These are phyloP conservation scores for Eustoma russellianum DNA, from an alignment of 257 asterid species.

Conservation along the genomic window DNA sequence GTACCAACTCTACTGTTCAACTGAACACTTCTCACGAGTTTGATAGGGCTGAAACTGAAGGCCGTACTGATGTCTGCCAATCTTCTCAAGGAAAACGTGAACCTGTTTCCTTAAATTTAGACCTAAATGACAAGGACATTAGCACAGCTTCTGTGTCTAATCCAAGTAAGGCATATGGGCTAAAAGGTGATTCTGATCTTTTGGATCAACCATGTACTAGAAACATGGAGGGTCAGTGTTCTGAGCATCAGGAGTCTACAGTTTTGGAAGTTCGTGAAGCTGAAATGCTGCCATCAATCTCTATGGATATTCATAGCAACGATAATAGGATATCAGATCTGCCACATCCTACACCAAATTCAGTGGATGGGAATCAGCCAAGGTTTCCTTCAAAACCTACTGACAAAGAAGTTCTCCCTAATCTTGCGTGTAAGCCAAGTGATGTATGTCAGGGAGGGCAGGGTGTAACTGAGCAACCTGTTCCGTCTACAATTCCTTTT, in stretches of 20 bases:
- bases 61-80: slow-evolving; percentile 11
- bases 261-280: slow-evolving; percentile 44
- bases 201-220: slow-evolving; percentile 19
- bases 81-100: slow-evolving; percentile 20
- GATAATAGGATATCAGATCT: slow-evolving; percentile 16
- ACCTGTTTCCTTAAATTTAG: slow-evolving; percentile 13
- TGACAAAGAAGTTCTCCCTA: slow-evolving; percentile 16
- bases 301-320: slow-evolving; percentile 15
- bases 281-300: slow-evolving; percentile 23
- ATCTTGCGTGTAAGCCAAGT: slow-evolving; percentile 32
- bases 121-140: slow-evolving; percentile 17
- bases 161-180: slow-evolving; percentile 21
- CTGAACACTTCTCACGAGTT: slow-evolving; percentile 18
- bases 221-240: slow-evolving; percentile 12
- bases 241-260: too few relatives aligned
- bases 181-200: slow-evolving; percentile 9
- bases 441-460: slow-evolving; percentile 30
- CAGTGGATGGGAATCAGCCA: background rate
- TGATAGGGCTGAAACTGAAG: slow-evolving; percentile 24
- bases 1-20: slow-evolving; percentile 4
- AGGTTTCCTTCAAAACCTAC: slow-evolving; percentile 28
- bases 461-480: slow-evolving; percentile 33
- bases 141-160: slow-evolving; percentile 13
- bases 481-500: slow-evolving; percentile 23
- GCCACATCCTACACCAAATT: slow-evolving; percentile 8